phyloP scores from a whole-genome alignment of 345 rosid genomes.

The Lagerstroemia speciosa region DNA sequence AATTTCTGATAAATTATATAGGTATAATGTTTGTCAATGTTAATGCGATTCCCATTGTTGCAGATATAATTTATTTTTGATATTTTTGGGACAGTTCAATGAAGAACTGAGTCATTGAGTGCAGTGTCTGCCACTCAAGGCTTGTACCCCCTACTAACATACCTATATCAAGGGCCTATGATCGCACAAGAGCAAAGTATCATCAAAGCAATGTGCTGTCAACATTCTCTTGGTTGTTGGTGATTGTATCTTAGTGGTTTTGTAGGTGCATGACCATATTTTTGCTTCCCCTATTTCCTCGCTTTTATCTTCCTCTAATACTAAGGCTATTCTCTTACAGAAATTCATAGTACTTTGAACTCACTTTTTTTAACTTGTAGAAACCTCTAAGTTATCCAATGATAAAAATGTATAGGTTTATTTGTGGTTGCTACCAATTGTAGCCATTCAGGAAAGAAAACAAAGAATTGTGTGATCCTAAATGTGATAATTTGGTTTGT shows the following conservation, averaged over 20 bases:
- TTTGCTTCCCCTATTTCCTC: no score
- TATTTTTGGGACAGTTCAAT: slow-evolving; percentile 6
- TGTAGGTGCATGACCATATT: slow-evolving; percentile 30
- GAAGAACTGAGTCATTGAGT: slow-evolving; percentile 24
- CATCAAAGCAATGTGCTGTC: slow-evolving; percentile 41
- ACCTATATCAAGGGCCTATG: slow-evolving; percentile 50
- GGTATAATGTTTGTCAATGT: no score
- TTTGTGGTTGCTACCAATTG: neutral
- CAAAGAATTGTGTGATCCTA: neutral
- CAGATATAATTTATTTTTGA: no score
- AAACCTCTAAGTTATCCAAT: neutral
- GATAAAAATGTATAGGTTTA: neutral
- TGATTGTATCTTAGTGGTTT: slow-evolving; percentile 56
- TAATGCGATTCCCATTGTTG: slow-evolving; percentile 3
- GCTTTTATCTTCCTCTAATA: no score
- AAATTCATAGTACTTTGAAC: no score
- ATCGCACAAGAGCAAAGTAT: slow-evolving; percentile 31
- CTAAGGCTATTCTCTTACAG: no score
- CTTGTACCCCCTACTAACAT: slow-evolving; percentile 30
- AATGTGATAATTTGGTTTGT: no score
- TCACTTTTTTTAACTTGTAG: neutral
- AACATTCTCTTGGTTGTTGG: slow-evolving; percentile 58
- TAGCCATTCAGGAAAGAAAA: neutral
- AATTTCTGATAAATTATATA: no score
- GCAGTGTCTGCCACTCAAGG: slow-evolving; percentile 33